Base-by-base conservation (phyloP, 1,139 yeast species). In the Pichia sp. region DNA sequence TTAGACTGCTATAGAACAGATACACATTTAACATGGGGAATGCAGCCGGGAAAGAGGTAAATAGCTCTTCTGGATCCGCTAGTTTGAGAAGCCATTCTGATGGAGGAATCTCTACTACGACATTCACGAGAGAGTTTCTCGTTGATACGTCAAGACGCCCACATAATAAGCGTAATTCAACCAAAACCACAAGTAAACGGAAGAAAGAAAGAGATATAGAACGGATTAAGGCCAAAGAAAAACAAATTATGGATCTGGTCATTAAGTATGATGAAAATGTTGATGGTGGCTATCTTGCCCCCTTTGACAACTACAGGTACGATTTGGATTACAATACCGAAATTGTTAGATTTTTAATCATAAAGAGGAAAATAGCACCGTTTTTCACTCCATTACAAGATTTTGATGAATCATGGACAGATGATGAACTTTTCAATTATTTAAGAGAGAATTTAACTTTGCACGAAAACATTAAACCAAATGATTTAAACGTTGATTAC, bases 321-420 rank as follows among this genome's bases (percentile, higher is more conserved):
- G 80, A 84, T 48, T 73, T 86, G 53, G 96, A 86, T 63, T 92
- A 79, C 67, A 78, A 83, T 60, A 77, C 85, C 16, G 78, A 77
- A 35, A 71, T 83, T 3, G 96, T 90, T 11, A 76, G 87, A 43
- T 74, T 69, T 25, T 68, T 86, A 38, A 85, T 90, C 7, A 67
- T 78, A 32, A 75, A 75, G 16, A 75, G 98, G 40, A 76, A 74
- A 56, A 60, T 92, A 42, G 90, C 97, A 0, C 97, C 98, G 1
- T 92, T 92, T 64, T 92, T 79, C 63, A 85, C 90, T 3, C 97
- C 97, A 0, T 69, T 92, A 46, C 88, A 86, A 59, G 96, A 88
- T 60, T 86, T 76, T 60, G 82, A 85, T 51, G 79, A 74, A n/a
- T 56, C 66, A 24, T 87, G 96, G 96, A 68, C 80, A 1, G 87